A percentile compares a stretch with the other conserved stretches of the same genome.
Conservation (phyloP, 2,329 filamentous ascomycete species). For the Fusarium piperis region DNA sequence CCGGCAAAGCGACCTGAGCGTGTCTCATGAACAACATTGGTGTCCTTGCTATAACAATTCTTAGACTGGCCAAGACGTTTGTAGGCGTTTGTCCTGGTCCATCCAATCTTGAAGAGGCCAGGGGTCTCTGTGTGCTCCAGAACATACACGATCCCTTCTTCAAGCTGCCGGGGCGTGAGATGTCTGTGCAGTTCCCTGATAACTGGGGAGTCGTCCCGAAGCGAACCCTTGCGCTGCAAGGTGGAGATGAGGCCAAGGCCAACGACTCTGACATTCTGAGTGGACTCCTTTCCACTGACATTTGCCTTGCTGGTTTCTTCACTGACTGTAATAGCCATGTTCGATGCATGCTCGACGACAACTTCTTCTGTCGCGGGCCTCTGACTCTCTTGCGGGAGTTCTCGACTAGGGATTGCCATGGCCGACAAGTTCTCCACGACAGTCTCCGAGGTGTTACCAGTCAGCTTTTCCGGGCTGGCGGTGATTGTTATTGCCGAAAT, state of each 20-base stretch:
- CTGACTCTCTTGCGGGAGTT: background rate
- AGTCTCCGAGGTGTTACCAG: background rate
- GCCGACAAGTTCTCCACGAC: background rate
- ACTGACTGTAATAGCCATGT: background rate
- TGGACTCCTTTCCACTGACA: background rate
- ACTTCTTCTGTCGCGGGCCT: background rate
- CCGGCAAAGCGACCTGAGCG: background rate
- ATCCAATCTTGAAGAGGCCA: slow-evolving; percentile 19
- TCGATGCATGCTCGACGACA: background rate
- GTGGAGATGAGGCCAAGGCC: background rate
- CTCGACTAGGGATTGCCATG: background rate
- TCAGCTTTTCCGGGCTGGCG: too few species aligned
- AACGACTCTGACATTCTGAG: background rate
- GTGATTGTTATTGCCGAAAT: background rate
- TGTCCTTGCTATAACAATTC: slow-evolving; percentile 11
- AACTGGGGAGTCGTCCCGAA: background rate
- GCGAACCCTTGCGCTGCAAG: slow-evolving; percentile 7
- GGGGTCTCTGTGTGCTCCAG: background rate
- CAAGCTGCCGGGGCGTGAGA: background rate
- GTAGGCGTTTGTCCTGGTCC: background rate
- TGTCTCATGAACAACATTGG: slow-evolving; percentile 12
- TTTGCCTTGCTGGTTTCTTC: background rate
- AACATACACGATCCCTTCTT: slow-evolving; percentile 13
- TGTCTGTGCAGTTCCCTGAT: background rate
- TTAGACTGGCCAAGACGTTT: background rate